Conservation (phyloP, 257 asterid genomes). For the Striga asiatica region DNA sequence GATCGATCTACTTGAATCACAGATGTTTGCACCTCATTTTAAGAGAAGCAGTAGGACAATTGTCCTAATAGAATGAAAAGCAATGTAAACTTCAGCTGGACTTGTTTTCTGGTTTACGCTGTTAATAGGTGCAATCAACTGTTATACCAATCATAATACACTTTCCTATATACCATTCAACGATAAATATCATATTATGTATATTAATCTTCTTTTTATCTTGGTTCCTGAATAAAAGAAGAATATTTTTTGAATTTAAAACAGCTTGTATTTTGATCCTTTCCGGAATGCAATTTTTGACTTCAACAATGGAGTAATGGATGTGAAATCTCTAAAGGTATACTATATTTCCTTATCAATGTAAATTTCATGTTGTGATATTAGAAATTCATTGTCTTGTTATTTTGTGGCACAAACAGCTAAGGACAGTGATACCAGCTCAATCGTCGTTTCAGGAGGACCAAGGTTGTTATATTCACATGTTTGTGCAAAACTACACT, state of each 20-base stretch:
- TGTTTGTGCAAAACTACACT: constrained; percentile 1
- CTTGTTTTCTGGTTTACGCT: constrained; percentile 9
- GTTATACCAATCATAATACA: not conserved
- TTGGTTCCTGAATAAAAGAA: constrained; percentile 8
- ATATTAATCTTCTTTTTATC: not conserved
- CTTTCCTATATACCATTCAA: not conserved
- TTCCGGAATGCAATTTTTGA: constrained; percentile 49
- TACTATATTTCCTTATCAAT: constrained; percentile 16
- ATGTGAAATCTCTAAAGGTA: constrained; percentile 64
- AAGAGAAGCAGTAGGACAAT: not conserved
- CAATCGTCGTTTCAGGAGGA: constrained; percentile 70
- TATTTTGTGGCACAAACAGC: constrained; percentile 36
- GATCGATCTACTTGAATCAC: not conserved
- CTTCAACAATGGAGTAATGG: constrained; percentile 59
- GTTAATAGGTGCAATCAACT: not conserved
- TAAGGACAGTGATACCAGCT: constrained; percentile 73
- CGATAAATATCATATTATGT: not conserved
- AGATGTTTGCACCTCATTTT: not conserved
- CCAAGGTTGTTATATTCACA: constrained; percentile 43
- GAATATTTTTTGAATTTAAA: constrained; percentile 21
- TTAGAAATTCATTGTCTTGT: constrained; percentile 14
- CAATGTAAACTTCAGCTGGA: not conserved
- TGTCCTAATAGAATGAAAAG: not conserved
- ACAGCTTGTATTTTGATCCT: constrained; percentile 89
- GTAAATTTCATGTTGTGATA: not conserved